phyloP scores from a whole-genome alignment of 2,329 filamentous ascomycete genomes.

The Claviceps lovelessii region DNA sequence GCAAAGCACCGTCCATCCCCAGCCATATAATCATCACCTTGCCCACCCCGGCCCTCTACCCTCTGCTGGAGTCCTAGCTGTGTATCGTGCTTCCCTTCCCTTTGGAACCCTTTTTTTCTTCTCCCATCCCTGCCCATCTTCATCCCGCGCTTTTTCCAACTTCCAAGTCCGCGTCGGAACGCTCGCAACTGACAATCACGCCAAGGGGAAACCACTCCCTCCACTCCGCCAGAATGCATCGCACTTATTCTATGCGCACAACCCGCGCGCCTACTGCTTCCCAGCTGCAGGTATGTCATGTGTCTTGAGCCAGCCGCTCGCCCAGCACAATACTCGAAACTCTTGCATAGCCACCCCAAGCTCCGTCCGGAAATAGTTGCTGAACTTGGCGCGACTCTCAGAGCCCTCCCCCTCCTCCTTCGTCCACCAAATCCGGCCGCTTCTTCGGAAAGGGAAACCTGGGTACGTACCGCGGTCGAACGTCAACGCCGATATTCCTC shows the following conservation, averaged over 20 bases:
- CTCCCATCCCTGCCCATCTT: not conserved
- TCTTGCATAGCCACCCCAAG: not conserved
- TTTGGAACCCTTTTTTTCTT: too few relatives aligned
- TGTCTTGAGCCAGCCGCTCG: not conserved
- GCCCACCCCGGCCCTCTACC: not conserved
- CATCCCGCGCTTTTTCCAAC: too few relatives aligned
- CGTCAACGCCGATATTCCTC: not conserved
- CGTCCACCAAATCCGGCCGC: constrained; percentile 78
- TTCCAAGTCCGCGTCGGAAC: too few relatives aligned
- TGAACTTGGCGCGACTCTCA: constrained; percentile 26
- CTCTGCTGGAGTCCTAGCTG: too few relatives aligned
- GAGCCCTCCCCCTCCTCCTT: constrained; percentile 85
- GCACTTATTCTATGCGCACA: constrained; percentile 98
- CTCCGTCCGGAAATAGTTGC: not conserved
- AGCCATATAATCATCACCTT: constrained; percentile 8
- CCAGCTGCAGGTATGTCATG: constrained; percentile 38
- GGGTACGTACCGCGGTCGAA: constrained; percentile 43
- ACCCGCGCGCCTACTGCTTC: constrained; percentile 90
- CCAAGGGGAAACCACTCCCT: constrained; percentile 9
- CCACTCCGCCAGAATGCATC: constrained; percentile 57
- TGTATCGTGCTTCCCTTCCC: not conserved
- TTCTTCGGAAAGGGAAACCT: constrained; percentile 78
- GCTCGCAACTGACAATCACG: not conserved
- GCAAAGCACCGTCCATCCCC: constrained; percentile 4
- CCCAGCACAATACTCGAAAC: not conserved